phyloP scores from a whole-genome alignment of 2,329 filamentous ascomycete species.

The Sporothrix sp. region DNA sequence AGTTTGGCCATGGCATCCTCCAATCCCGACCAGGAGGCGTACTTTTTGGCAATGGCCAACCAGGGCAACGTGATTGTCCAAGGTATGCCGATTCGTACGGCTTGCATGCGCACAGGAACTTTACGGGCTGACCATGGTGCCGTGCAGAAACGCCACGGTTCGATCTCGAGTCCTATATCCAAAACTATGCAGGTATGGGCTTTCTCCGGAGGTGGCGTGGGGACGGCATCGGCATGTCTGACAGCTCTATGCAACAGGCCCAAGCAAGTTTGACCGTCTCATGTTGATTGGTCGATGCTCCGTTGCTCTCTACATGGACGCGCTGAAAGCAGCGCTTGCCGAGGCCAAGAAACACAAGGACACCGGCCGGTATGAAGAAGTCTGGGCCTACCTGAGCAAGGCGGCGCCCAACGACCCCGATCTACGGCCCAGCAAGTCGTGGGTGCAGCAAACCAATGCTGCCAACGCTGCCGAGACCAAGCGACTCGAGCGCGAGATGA shows the following conservation, averaged over 20 bases:
- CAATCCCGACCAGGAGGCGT: conserved; percentile 27
- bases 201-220: no score
- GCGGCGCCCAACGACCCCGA: conserved; percentile 59
- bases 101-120: not conserved
- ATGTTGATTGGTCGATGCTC: conserved; percentile 72
- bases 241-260: conserved; percentile 41
- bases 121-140: not conserved
- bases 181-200: conserved; percentile 69
- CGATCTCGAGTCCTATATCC: conserved; percentile 82
- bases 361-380: conserved; percentile 58
- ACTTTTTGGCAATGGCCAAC: conserved; percentile 38
- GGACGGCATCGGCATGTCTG: no score
- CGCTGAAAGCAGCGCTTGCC: conserved; percentile 63
- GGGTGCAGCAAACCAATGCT: conserved; percentile 60
- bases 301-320: conserved; percentile 65
- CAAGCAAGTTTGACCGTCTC: conserved; percentile 72
- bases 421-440: conserved; percentile 56
- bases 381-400: conserved; percentile 53
- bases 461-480: conserved; percentile 60
- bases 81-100: conserved; percentile 27
- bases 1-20: not conserved
- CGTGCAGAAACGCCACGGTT: conserved; percentile 69
- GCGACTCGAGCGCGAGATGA: conserved; percentile 74
- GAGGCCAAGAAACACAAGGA: conserved; percentile 73
- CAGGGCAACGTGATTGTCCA: conserved; percentile 38